Conservation (phyloP, 2,329 filamentous ascomycete species). For the Fusarium anthophilum region DNA sequence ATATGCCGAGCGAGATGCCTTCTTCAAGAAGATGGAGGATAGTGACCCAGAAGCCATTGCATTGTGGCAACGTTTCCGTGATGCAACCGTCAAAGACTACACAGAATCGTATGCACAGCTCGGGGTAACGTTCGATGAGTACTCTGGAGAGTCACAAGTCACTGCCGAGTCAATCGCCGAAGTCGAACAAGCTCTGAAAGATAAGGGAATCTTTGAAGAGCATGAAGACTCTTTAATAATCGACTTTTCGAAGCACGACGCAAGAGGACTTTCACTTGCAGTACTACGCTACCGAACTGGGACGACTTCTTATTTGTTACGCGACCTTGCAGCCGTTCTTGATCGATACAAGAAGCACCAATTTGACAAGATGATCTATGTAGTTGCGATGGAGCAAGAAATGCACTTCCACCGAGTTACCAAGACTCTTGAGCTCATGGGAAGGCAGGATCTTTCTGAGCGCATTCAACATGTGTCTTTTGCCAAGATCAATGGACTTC, state of each 20-base stretch:
- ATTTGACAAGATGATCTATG: slow-evolving; percentile 84
- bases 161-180: slow-evolving; percentile 61
- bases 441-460: slow-evolving; percentile 43
- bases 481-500: slow-evolving; percentile 60
- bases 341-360: slow-evolving; percentile 66
- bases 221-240: slow-evolving; percentile 74
- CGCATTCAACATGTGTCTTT: slow-evolving; percentile 55
- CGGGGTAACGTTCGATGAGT: slow-evolving; percentile 66
- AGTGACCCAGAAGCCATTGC: slow-evolving; percentile 62
- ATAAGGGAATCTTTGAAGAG: slow-evolving; percentile 69
- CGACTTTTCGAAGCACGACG: slow-evolving; percentile 76
- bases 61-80: slow-evolving; percentile 64
- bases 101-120: slow-evolving; percentile 63
- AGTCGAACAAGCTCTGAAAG: slow-evolving; percentile 67
- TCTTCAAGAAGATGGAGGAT: slow-evolving; percentile 68
- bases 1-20: slow-evolving; percentile 61
- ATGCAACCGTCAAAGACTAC: slow-evolving; percentile 64
- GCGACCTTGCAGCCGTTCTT: slow-evolving; percentile 76
- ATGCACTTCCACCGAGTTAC: slow-evolving; percentile 77
- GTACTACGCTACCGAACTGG: slow-evolving; percentile 68
- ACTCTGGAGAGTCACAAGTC: slow-evolving; percentile 73
- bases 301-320: slow-evolving; percentile 64
- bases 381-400: slow-evolving; percentile 77
- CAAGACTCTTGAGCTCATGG: slow-evolving; percentile 60
- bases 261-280: slow-evolving; percentile 74